Base-by-base conservation (phyloP, 2,329 filamentous ascomycete genomes). In the Mariannaea sp. region DNA sequence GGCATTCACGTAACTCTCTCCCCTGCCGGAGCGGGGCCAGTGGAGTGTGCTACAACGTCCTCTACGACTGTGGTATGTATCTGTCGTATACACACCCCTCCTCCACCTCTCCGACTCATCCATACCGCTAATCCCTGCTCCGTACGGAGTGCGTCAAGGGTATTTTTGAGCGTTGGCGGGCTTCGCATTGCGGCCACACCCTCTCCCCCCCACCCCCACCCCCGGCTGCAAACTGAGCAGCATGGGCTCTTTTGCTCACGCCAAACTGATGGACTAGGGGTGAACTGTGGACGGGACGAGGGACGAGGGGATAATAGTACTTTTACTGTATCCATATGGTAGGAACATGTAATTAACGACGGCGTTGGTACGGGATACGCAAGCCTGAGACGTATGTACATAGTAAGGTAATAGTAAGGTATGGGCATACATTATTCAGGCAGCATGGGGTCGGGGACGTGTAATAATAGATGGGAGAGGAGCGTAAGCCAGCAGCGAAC, bases 321-420 rank as follows among this genome's bases (percentile, higher is more conserved):
- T n/a, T n/a, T n/a, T n/a, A 29, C 4, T 9, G 20, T 20, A 41
- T 29, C 38, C 38, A 41, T 20, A 41, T 41, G 38, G 38, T 5
- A 22, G 35, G 17, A 16, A 26, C 22, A 29, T 29, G 14, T 53
- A 48, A 44, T 48, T 39, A 40, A 48, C 27, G 42, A 52, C 50
- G 32, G 39, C 43, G 35, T 48, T 53, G 38, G 50, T 33, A 48
- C 44, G 50, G n/a, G n/a, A n/a, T 36, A 46, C 43, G 38, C 44
- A 48, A 47, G 30, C 47, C 41, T 13, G 26, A 35, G 43, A 35
- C 44, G 45, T 48, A 53, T 39, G 44, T n/a, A n/a, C n/a, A n/a
- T n/a, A n/a, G n/a, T n/a, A n/a, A n/a, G n/a, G n/a, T n/a, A n/a
- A n/a, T n/a, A n/a, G n/a, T 44, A 49, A 42, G 38, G 30, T 46